Conservation (phyloP, 352 stramenopile genomes). For the Globisporangium orthogonon region DNA sequence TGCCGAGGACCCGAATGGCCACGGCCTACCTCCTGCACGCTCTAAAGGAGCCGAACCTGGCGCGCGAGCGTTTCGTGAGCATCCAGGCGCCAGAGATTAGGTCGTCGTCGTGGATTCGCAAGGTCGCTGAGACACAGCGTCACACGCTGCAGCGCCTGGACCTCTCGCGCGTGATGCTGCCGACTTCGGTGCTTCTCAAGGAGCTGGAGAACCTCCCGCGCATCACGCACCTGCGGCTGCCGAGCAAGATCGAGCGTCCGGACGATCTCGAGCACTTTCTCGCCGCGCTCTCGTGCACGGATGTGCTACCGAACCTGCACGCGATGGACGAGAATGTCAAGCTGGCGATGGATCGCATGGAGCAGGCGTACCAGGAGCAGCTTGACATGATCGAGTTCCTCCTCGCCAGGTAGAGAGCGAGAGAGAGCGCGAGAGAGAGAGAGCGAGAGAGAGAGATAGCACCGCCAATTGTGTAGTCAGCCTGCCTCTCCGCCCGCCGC, state of each 20-base stretch:
- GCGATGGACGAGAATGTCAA: constrained; percentile 56
- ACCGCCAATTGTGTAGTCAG: too few species aligned
- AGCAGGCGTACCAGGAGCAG: constrained; percentile 61
- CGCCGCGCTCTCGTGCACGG: constrained; percentile 44
- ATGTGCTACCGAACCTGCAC: constrained; percentile 38
- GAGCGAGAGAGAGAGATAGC: too few species aligned
- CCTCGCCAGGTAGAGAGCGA: constrained; percentile 22
- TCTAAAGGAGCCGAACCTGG: constrained; percentile 37
- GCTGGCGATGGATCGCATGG: constrained; percentile 60
- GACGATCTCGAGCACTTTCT: constrained; percentile 76
- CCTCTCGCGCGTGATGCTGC: constrained; percentile 40
- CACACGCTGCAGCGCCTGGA: constrained; percentile 61
- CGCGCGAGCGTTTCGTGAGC: constrained; percentile 55
- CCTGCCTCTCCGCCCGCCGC: not conserved
- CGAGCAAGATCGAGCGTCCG: constrained; percentile 50
- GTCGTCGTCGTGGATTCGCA: constrained; percentile 60
- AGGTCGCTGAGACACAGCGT: constrained; percentile 39
- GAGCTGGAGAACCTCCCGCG: constrained; percentile 44
- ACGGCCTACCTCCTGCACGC: constrained; percentile 37
- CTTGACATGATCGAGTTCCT: constrained; percentile 64
- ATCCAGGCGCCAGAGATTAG: constrained; percentile 40
- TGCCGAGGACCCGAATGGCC: constrained; percentile 39
- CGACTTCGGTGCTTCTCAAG: constrained; percentile 55
- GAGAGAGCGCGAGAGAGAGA: not conserved
- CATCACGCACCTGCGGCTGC: constrained; percentile 58